A percentile compares a stretch with the other conserved stretches of the same genome.
phyloP scores from a whole-genome alignment of 257 asterid species.

The Forsythia viridissima region DNA sequence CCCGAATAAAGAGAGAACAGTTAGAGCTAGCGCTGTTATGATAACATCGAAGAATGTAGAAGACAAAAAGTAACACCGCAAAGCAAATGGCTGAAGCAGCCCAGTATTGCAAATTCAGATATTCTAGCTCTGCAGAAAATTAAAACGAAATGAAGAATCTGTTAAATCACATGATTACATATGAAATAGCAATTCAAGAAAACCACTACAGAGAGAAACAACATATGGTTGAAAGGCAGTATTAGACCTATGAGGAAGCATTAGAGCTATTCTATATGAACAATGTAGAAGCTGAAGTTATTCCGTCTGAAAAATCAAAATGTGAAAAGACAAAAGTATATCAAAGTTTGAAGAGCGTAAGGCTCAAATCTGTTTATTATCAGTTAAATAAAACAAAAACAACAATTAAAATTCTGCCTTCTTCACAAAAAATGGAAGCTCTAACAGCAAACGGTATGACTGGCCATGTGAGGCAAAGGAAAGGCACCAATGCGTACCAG shows the following conservation, averaged over 20 bases:
- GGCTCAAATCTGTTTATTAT: background rate
- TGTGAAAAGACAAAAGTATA: background rate
- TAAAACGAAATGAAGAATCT: slow-evolving; percentile 18
- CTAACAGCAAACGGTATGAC: background rate
- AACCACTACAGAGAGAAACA: slow-evolving; percentile 9
- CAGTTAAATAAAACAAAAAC: background rate
- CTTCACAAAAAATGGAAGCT: background rate
- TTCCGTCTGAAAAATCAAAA: background rate
- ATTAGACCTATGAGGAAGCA: background rate
- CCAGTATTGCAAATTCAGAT: slow-evolving; percentile 79
- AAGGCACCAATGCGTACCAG: background rate
- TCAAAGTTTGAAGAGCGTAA: too few relatives aligned
- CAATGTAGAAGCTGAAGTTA: slow-evolving; percentile 11
- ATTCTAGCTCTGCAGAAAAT: slow-evolving; percentile 62
- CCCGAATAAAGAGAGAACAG: slow-evolving; percentile 32
- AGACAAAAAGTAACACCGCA: slow-evolving; percentile 60
- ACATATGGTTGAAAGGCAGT: background rate
- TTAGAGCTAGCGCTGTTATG: slow-evolving; percentile 23
- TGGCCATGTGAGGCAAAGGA: slow-evolving; percentile 13
- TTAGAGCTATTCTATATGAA: background rate
- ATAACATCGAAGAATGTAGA: slow-evolving; percentile 39
- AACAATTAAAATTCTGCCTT: background rate
- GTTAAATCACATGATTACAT: slow-evolving; percentile 11
- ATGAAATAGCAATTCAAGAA: background rate
- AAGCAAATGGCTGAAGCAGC: slow-evolving; percentile 70